These are phyloP conservation scores for Hanseniaspora meyeri DNA, from an alignment of 805 yeast genomes.

Conservation along the genomic window DNA sequence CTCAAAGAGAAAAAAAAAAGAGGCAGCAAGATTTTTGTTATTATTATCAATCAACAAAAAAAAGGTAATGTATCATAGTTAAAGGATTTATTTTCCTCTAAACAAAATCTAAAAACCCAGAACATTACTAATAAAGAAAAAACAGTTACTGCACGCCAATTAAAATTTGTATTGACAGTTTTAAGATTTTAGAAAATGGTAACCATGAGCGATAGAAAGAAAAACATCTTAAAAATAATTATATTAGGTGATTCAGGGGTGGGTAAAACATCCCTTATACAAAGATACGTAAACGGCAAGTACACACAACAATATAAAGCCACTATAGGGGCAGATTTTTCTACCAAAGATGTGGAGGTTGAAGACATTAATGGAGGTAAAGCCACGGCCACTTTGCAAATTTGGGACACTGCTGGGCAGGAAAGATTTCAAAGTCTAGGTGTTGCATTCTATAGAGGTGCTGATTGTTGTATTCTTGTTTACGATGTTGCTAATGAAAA, in stretches of 20 bases:
- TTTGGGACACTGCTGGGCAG: constrained; percentile 99
- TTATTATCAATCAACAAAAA: too few species aligned
- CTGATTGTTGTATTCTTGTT: constrained; percentile 93
- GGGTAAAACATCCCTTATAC: constrained; percentile 94
- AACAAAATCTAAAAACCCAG: not conserved
- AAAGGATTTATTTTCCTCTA: not conserved
- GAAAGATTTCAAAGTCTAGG: constrained; percentile 94
- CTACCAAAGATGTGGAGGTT: constrained; percentile 76
- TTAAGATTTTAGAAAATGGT: not conserved
- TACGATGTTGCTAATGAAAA: constrained; percentile 92
- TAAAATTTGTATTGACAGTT: too few species aligned
- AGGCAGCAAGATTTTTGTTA: not conserved
- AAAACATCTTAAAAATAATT: constrained; percentile 71
- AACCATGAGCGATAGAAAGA: constrained; percentile 37
- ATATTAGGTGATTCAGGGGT: constrained; percentile 95
- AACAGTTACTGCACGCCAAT: not conserved
- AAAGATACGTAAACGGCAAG: constrained; percentile 89
- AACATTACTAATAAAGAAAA: too few species aligned
- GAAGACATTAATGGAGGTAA: constrained; percentile 44
- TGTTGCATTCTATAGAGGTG: constrained; percentile 94
- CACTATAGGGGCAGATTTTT: constrained; percentile 93
- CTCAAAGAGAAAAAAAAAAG: not conserved
- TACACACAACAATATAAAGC: constrained; percentile 94
- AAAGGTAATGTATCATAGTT: not conserved
- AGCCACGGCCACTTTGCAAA: constrained; percentile 42